A percentile compares a stretch with the other conserved stretches of the same genome.
Evolutionary conservation across 148 eudicot species (phyloP).

Genomic region (Amaranthus cruentus): DNA sequence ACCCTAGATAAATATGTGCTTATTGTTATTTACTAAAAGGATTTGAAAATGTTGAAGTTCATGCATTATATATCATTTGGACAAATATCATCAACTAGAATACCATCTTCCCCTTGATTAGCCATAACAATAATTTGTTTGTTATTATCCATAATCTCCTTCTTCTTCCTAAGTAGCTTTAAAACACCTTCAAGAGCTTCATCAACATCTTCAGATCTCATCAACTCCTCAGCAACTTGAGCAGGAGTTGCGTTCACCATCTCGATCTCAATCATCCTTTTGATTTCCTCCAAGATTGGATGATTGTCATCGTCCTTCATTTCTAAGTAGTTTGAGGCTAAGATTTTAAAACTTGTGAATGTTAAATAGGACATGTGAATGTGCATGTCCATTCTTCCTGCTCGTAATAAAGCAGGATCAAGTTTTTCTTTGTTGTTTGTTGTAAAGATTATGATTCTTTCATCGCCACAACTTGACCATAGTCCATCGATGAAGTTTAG

Average conservation of each 20-base stretch:
- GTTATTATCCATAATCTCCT: conserved; percentile 10
- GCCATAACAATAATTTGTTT: neutral
- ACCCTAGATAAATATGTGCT: too few relatives aligned
- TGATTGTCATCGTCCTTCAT: conserved; percentile 9
- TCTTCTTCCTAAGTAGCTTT: conserved; percentile 23
- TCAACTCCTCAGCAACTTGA: conserved; percentile 43
- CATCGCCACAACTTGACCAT: conserved; percentile 53
- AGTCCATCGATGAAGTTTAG: conserved; percentile 40
- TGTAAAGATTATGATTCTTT: conserved; percentile 40
- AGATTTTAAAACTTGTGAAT: conserved; percentile 24
- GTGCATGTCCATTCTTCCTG: conserved; percentile 67
- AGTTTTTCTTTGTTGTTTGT: conserved; percentile 41
- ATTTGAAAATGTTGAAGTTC: too few relatives aligned
- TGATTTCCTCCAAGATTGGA: conserved; percentile 23
- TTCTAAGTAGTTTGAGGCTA: conserved; percentile 40
- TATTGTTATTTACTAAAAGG: too few relatives aligned
- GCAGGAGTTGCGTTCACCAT: conserved; percentile 38
- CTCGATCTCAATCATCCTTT: conserved; percentile 24
- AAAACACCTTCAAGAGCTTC: conserved; percentile 27
- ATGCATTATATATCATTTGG: too few relatives aligned
- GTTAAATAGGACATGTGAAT: conserved; percentile 53
- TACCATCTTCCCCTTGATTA: conserved; percentile 4
- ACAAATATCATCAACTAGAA: neutral
- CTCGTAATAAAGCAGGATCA: conserved; percentile 53
- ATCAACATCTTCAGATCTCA: conserved; percentile 30